Evolutionary conservation across 164 flowering plant genomes (phyloP).

Genomic region (Nymphaea thermarum): DNA sequence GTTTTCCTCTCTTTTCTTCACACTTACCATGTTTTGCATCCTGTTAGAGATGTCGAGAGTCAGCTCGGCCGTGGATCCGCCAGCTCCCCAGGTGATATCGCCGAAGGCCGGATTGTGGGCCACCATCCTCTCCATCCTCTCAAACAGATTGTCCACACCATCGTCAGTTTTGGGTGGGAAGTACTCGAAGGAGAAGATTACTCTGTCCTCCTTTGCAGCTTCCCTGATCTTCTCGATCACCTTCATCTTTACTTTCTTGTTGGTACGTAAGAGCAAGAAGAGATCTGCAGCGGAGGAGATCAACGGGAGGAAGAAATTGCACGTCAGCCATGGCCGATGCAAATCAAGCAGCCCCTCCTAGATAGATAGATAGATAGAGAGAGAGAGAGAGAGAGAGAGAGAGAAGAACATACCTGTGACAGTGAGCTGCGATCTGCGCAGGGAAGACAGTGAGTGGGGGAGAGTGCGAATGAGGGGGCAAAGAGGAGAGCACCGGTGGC

Average conservation of each 20-base stretch:
- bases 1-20: too few species aligned
- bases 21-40: constrained; percentile 72
- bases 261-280: background rate
- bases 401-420: too few species aligned
- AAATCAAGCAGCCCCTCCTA: too few species aligned
- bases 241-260: constrained; percentile 43
- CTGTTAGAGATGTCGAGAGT: constrained; percentile 76
- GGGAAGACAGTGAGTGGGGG: too few species aligned
- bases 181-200: constrained; percentile 88
- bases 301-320: too few species aligned
- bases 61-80: constrained; percentile 93
- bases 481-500: too few species aligned
- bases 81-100: constrained; percentile 99
- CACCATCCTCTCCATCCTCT: constrained; percentile 92
- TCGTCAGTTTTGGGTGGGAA: constrained; percentile 95
- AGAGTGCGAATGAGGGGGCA: too few species aligned
- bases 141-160: constrained; percentile 87
- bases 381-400: too few species aligned
- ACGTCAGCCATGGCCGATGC: too few species aligned
- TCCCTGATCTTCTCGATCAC: constrained; percentile 76
- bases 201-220: constrained; percentile 24
- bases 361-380: too few species aligned
- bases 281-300: too few species aligned
- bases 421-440: too few species aligned
- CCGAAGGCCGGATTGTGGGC: constrained; percentile 79